Percentiles rank a stretch among this genome's conserved stretches.
Evolutionary conservation across 2,329 filamentous ascomycete species (phyloP).

Genomic region (Sarocladium brachiariae): DNA sequence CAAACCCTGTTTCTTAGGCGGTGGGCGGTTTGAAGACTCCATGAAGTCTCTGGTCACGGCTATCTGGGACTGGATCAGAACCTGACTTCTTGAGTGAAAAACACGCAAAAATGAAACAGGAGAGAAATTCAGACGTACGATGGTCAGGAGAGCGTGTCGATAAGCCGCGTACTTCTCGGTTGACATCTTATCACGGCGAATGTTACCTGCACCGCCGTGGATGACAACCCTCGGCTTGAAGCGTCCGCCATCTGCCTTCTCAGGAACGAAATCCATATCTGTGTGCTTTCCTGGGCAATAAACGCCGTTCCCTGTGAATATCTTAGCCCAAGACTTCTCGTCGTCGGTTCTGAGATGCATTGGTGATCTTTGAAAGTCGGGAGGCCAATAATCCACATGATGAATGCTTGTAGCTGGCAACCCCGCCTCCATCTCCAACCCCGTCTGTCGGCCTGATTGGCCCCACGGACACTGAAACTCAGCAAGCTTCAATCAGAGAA

Average conservation of each 20-base stretch:
- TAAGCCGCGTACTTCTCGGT: conserved; percentile 52
- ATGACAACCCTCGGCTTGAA: conserved; percentile 57
- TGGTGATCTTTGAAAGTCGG: too few relatives aligned
- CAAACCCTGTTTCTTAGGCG: not conserved
- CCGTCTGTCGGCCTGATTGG: too few relatives aligned
- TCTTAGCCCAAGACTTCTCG: too few relatives aligned
- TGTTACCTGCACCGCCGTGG: conserved; percentile 68
- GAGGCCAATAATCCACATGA: too few relatives aligned
- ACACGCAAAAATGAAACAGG: not conserved
- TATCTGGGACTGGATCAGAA: too few relatives aligned
- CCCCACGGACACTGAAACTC: too few relatives aligned
- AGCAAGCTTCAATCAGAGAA: too few relatives aligned
- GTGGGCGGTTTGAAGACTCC: not conserved
- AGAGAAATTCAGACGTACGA: conserved; percentile 36
- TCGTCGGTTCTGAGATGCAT: too few relatives aligned
- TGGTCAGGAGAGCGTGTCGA: conserved; percentile 52
- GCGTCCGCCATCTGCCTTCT: conserved; percentile 33
- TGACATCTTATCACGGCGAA: conserved; percentile 52
- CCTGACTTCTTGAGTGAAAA: too few relatives aligned
- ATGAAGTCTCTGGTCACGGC: not conserved
- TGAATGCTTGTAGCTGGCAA: not conserved
- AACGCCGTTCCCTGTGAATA: too few relatives aligned
- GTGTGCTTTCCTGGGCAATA: too few relatives aligned
- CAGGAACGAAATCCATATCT: too few relatives aligned
- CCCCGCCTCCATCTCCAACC: not conserved